Evolutionary conservation across 495 filamentous ascomycete genomes (phyloP), one percentile per base, ranked within the genome.

Genomic region (Xylaria nigripes): DNA sequence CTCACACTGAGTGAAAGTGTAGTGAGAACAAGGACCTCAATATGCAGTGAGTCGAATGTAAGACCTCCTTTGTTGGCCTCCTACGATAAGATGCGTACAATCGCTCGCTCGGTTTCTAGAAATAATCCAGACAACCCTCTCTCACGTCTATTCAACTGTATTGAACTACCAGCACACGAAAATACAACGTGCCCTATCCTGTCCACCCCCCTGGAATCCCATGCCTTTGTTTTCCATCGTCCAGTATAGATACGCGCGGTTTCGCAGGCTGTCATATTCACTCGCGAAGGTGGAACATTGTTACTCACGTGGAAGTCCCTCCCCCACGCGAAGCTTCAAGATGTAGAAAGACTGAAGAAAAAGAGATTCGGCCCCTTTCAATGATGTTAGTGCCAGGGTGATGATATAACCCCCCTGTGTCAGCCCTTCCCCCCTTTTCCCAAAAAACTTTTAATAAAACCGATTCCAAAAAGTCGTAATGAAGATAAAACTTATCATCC

Each of bases 281-380:
- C 40, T 32, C 27, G 49, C 49, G 18, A 30, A 44, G 22, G 41
- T 52, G 42, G 50, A 45, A 52, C 50, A 52, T 23, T 45, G 16
- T 36, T 18, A 45, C 41, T 45, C 42, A 52, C 13, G 18, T n/a
- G 29, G 3, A 36, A 3, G 16, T 25, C 15, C n/a, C n/a, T n/a
- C n/a, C n/a, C 27, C 45, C 15, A 34, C 50, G 44, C 21, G 52
- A 55, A 58, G n/a, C 32, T 63, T 52, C 50, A 61, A 59, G 53
- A 65, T 59, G 58, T 24, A 59, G 56, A 56, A 55, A 55, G 60
- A 46, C 12, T 59, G 50, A 63, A 49, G 23, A 53, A 16, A 9
- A 49, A 24, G 49, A 48, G 55, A 22, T 24, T 22, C 40, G 18
- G 16, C 50, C 16, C 27, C 29, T 25, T 56, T 50, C 46, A 36